Evolutionary conservation across 2,329 filamentous ascomycete genomes (phyloP).

Genomic region (Tolypocladium tropicale): DNA sequence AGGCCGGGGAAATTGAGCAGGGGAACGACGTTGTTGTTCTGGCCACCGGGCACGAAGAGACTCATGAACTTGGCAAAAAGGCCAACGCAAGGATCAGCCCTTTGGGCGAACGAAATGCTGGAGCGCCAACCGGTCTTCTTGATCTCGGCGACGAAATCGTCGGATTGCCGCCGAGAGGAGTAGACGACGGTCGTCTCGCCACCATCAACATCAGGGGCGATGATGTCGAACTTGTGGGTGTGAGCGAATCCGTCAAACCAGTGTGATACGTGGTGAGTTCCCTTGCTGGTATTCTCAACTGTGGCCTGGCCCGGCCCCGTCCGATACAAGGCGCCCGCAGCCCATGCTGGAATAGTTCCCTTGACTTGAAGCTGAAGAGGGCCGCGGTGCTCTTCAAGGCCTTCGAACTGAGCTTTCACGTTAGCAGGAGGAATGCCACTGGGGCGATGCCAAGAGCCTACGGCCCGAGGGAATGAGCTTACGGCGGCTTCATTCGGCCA

Average conservation of each 20-base stretch:
- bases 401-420: constrained; percentile 48
- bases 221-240: constrained; percentile 62
- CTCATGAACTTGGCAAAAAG: constrained; percentile 64
- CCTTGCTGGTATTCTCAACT: constrained; percentile 45
- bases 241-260: constrained; percentile 77
- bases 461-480: no score
- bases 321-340: constrained; percentile 61
- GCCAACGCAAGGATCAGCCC: constrained; percentile 62
- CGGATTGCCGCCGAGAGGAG: constrained; percentile 58
- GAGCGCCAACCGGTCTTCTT: constrained; percentile 46
- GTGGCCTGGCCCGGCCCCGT: constrained; percentile 61
- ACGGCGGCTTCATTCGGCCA: constrained; percentile 41
- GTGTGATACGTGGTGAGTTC: constrained; percentile 54
- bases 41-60: constrained; percentile 33
- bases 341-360: constrained; percentile 61
- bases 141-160: constrained; percentile 51
- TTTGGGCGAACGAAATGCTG: constrained; percentile 57
- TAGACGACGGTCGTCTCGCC: constrained; percentile 44
- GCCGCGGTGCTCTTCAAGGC: constrained; percentile 52
- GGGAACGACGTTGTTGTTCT: constrained; percentile 56
- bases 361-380: constrained; percentile 53
- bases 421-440: neutral
- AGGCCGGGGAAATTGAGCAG: constrained; percentile 54
- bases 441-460: no score
- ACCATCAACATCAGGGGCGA: constrained; percentile 24